Conservation (phyloP, 805 yeast genomes). For the Teunomyces barrocoloradensis region DNA sequence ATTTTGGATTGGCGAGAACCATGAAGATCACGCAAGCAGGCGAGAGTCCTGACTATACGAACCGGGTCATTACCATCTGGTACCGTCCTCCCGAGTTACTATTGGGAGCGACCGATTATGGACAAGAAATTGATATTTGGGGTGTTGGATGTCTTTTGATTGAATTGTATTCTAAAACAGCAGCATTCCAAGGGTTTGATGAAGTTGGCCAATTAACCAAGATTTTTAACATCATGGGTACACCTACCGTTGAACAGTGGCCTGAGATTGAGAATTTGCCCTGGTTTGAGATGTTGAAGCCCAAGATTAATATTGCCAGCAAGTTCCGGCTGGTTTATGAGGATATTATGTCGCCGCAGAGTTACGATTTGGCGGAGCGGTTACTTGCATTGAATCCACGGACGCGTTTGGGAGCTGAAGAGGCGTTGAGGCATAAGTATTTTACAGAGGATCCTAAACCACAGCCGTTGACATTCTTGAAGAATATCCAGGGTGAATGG, state of each 20-base stretch:
- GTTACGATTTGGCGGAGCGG: conserved; percentile 63
- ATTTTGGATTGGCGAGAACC: conserved; percentile 77
- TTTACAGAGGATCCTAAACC: conserved; percentile 69
- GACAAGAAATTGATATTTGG: conserved; percentile 93
- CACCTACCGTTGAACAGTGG: conserved; percentile 74
- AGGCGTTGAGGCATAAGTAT: conserved; percentile 69
- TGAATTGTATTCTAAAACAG: conserved; percentile 72
- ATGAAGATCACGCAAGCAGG: conserved; percentile 54
- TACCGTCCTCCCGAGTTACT: conserved; percentile 94
- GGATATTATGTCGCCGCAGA: conserved; percentile 22
- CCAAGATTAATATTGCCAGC: conserved; percentile 39
- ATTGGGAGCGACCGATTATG: conserved; percentile 87
- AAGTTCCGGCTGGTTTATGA: conserved; percentile 32
- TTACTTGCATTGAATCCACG: conserved; percentile 69
- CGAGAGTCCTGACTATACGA: conserved; percentile 79
- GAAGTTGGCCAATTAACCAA: conserved; percentile 80
- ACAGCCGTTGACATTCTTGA: conserved; percentile 54
- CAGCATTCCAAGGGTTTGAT: conserved; percentile 84
- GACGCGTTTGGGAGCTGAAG: conserved; percentile 61
- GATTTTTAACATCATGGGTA: conserved; percentile 83
- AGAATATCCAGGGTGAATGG: conserved; percentile 79
- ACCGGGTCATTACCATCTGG: conserved; percentile 95
- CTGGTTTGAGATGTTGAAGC: conserved; percentile 86
- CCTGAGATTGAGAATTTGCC: conserved; percentile 77
- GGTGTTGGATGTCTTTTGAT: conserved; percentile 90